Evolutionary conservation across 2,329 filamentous ascomycete genomes (phyloP).

Genomic region (Neonectria sp.): DNA sequence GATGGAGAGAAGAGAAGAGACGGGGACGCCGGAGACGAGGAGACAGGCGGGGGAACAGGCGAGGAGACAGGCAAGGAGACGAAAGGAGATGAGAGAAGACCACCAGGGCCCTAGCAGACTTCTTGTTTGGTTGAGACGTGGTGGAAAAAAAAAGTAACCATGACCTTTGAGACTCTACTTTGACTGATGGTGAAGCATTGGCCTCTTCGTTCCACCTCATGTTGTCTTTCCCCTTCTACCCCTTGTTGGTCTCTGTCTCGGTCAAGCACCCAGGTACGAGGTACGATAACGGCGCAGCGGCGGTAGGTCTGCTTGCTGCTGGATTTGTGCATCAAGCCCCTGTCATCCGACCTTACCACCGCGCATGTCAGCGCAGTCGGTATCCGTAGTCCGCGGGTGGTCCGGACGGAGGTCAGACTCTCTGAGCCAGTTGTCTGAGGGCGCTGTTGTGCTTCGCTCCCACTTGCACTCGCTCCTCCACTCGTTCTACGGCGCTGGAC

Average conservation of each 20-base stretch:
- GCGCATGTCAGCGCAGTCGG: constrained; percentile 5
- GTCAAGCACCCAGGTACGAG: neutral
- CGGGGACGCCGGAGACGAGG: neutral
- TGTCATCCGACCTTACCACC: constrained; percentile 3
- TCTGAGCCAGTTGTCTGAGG: neutral
- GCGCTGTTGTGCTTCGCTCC: neutral
- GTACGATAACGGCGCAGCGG: constrained; percentile 3
- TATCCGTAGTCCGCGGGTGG: neutral
- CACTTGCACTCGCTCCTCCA: constrained; percentile 31
- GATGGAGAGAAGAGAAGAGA: neutral
- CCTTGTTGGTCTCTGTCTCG: neutral
- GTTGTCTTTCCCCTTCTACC: neutral
- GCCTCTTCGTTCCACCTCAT: neutral
- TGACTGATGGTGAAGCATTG: neutral
- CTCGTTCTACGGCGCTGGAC: constrained; percentile 7
- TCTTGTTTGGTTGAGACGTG: neutral
- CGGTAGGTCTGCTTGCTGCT: constrained; percentile 6
- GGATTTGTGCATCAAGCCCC: constrained; percentile 18
- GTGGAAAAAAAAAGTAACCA: constrained; percentile 3
- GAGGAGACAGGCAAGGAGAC: neutral
- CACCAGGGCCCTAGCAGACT: neutral
- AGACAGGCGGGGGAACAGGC: neutral
- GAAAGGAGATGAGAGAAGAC: constrained; percentile 1
- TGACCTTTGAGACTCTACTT: neutral
- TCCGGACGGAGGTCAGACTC: neutral